Percentiles rank a stretch among this genome's conserved stretches.
phyloP scores from a whole-genome alignment of 1,284 basidiomycete species.

The Leccinum griseonigrum region DNA sequence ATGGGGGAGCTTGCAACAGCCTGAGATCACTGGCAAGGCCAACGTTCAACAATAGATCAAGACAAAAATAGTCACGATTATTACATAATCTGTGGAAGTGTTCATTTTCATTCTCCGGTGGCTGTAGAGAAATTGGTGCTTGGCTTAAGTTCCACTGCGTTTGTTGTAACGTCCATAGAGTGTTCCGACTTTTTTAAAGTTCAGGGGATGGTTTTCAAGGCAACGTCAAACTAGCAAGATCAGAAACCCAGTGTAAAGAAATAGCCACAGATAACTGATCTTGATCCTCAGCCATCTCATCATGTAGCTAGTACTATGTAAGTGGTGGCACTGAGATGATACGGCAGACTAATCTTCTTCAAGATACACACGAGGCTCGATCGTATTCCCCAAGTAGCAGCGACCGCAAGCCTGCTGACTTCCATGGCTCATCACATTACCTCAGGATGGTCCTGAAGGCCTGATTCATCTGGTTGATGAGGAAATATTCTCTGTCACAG shows the following conservation, averaged over 20 bases:
- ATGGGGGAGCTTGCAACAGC: not conserved
- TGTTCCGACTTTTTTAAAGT: too few relatives aligned
- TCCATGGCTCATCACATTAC: not conserved
- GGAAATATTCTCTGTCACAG: not conserved
- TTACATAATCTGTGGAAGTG: too few relatives aligned
- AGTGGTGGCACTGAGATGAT: too few relatives aligned
- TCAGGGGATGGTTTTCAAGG: not conserved
- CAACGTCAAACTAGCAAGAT: not conserved
- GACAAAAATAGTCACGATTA: too few relatives aligned
- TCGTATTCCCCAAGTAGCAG: not conserved
- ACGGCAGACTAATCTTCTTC: not conserved
- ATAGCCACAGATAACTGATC: not conserved
- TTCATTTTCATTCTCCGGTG: too few relatives aligned
- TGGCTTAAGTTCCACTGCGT: not conserved
- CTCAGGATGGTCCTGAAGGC: not conserved
- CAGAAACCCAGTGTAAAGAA: not conserved
- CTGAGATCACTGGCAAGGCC: too few relatives aligned
- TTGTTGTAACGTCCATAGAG: not conserved
- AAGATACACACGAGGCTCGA: constrained; percentile 1
- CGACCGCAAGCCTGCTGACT: not conserved
- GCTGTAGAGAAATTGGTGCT: too few relatives aligned
- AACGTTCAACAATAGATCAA: too few relatives aligned
- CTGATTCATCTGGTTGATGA: not conserved
- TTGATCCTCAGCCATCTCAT: not conserved
- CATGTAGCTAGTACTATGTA: not conserved